A percentile compares a stretch with the other conserved stretches of the same genome.
These are phyloP conservation scores for Stagonosporopsis tanaceti DNA, from an alignment of 2,329 filamentous ascomycete species.

Conservation along the genomic window DNA sequence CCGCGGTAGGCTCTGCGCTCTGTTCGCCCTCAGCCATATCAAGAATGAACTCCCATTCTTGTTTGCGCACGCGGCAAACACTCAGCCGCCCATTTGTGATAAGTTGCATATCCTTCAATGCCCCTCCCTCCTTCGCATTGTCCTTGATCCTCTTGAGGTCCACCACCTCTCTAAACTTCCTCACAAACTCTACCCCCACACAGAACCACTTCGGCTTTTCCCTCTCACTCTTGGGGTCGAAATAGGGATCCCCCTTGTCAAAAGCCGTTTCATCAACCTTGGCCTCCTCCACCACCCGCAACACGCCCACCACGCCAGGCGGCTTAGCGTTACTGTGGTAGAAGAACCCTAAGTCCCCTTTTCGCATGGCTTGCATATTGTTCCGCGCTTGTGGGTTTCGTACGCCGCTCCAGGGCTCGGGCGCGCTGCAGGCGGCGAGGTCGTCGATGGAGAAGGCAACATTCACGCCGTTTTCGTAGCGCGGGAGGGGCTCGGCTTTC, in stretches of 20 bases:
- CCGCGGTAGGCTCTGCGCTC: not conserved
- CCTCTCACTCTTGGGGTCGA: conserved; percentile 76
- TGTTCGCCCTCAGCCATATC: conserved; percentile 52
- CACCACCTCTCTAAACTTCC: conserved; percentile 78
- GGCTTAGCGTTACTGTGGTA: conserved; percentile 95
- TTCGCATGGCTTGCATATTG: conserved; percentile 89
- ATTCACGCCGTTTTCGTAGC: conserved; percentile 85
- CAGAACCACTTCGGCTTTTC: conserved; percentile 83
- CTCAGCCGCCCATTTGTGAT: conserved; percentile 83
- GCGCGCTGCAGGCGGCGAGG: conserved; percentile 72
- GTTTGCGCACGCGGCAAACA: conserved; percentile 71
- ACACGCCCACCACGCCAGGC: conserved; percentile 84
- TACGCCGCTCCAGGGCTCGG: conserved; percentile 87
- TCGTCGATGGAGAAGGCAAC: conserved; percentile 96
- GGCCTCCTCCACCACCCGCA: conserved; percentile 88
- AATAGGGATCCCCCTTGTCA: conserved; percentile 78
- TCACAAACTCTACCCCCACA: conserved; percentile 86
- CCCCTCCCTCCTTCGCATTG: conserved; percentile 62
- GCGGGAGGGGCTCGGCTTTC: conserved; percentile 77
- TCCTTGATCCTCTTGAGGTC: conserved; percentile 75
- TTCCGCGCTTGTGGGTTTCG: conserved; percentile 73
- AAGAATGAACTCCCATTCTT: conserved; percentile 72
- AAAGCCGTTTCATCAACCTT: conserved; percentile 80
- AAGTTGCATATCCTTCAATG: conserved; percentile 80
- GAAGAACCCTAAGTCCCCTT: conserved; percentile 92